Percentiles rank a stretch among this genome's conserved stretches.
These are phyloP conservation scores for Lecanicillium sp. DNA, from an alignment of 2,329 filamentous ascomycete species.

Conservation along the genomic window DNA sequence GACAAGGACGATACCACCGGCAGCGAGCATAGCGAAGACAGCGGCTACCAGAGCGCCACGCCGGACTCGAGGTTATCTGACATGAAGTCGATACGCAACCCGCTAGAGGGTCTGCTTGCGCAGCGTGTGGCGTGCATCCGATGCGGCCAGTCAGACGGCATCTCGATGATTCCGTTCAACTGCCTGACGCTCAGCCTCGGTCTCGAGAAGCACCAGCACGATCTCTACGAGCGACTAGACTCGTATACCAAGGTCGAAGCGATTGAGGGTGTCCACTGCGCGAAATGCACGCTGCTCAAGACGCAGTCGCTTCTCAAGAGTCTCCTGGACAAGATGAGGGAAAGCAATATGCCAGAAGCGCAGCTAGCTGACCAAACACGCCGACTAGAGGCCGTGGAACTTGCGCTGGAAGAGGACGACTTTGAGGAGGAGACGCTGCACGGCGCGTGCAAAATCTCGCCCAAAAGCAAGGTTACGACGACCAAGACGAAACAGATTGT, in stretches of 20 bases:
- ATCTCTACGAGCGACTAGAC: constrained; percentile 73
- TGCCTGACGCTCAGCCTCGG: constrained; percentile 84
- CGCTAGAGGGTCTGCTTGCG: constrained; percentile 79
- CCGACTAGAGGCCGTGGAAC: constrained; percentile 60
- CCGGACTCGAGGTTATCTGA: constrained; percentile 33
- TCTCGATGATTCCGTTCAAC: constrained; percentile 89
- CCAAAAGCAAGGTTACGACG: constrained; percentile 63
- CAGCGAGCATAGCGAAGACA: constrained; percentile 51
- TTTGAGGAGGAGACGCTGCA: constrained; percentile 64
- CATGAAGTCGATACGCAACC: constrained; percentile 53
- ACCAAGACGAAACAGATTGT: constrained; percentile 90
- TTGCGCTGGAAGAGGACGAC: constrained; percentile 71
- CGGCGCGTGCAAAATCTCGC: constrained; percentile 58
- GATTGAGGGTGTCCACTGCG: constrained; percentile 86
- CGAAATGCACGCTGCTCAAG: constrained; percentile 76
- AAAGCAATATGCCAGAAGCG: constrained; percentile 36
- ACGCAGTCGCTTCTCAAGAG: constrained; percentile 41
- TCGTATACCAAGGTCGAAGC: constrained; percentile 78
- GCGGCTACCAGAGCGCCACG: constrained; percentile 47
- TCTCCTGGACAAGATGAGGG: constrained; percentile 37
- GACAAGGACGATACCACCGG: constrained; percentile 35
- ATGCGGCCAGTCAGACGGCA: constrained; percentile 81
- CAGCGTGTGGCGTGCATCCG: constrained; percentile 82
- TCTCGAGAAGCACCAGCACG: constrained; percentile 52
- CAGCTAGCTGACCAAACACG: constrained; percentile 44